Base-by-base conservation (phyloP, 2,329 filamentous ascomycete genomes). In the Neospermospora avenae region DNA sequence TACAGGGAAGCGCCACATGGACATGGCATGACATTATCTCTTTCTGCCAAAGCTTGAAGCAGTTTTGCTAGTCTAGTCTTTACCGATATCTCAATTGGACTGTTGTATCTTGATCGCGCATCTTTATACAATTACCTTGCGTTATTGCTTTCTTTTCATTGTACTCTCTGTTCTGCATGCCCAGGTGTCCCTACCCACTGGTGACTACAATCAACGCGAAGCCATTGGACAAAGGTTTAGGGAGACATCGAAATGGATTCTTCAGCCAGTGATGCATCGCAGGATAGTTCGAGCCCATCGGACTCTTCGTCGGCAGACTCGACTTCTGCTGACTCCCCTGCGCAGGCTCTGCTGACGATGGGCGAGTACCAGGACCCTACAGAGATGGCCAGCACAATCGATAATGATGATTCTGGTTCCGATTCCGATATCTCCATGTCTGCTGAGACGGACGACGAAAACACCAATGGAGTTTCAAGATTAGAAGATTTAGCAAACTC, bases 381-480 rank as follows among this genome's bases (percentile, higher is more conserved):
- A 48, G 60, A 60, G 48, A 58, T 66, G 58, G 58, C 28, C 16
- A 56, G 57, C 20, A 42, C 63, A 16, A 58, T 65, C 57, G 54
- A 66, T 22, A 61, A 65, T 55, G 63, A 69, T 64, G 67, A 71
- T 41, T 74, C 71, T 28, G 68, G 70, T 51, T 74, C 72, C 37
- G 67, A 61, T 48, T 74, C 73, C 4, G 73, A 75, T 63, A 63
- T 74, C 46, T 74, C 73, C 44, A 75, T 75, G 73, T 70, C 69
- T 56, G 68, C 69, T 42, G 71, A 74, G 31, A 69, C 68, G 18
- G 73, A 73, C 31, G 70, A 72, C 41, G 70, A 71, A 61, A 67
- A 71, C 42, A 56, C 67, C 10, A 37, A 42, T 42, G 45, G 18
- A 13, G 31, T 11, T 20, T 13, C 14, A 20, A 5, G 18, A 25